Evolutionary conservation across 345 rosid species (phyloP).

Genomic region (Linum trigynum): DNA sequence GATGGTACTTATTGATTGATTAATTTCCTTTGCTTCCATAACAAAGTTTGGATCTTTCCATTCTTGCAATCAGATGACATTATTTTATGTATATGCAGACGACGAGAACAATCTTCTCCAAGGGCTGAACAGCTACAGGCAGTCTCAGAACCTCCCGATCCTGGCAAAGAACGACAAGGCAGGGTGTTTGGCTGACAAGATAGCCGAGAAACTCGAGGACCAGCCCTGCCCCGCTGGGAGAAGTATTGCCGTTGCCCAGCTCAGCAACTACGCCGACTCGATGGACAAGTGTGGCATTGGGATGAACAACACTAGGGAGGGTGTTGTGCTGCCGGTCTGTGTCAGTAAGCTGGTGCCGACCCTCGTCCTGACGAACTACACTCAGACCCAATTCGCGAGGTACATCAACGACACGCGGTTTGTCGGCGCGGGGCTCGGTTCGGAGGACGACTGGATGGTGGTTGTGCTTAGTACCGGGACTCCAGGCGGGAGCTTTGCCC

Average conservation of each 20-base stretch:
- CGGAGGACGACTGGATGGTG: constrained; percentile 78
- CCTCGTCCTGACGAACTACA: constrained; percentile 58
- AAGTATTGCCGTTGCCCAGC: constrained; percentile 14
- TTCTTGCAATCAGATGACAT: background rate
- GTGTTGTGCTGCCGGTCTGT: constrained; percentile 53
- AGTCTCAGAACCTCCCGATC: constrained; percentile 29
- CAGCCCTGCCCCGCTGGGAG: constrained; percentile 35
- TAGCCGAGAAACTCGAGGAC: constrained; percentile 44
- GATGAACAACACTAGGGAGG: constrained; percentile 42
- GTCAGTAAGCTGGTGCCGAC: constrained; percentile 51
- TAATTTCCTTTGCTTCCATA: background rate
- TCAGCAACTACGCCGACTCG: constrained; percentile 30
- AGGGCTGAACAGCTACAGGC: constrained; percentile 63
- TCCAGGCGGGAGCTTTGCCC: constrained; percentile 39
- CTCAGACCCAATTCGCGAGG: constrained; percentile 37
- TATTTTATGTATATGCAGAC: background rate
- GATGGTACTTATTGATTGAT: constrained; percentile 7
- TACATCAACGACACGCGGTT: constrained; percentile 51
- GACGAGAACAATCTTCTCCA: constrained; percentile 59
- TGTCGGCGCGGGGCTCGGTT: constrained; percentile 53
- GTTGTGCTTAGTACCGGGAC: constrained; percentile 39
- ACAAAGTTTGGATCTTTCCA: background rate
- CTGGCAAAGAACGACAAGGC: constrained; percentile 51
- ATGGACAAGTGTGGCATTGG: constrained; percentile 52
- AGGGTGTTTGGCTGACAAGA: constrained; percentile 46